A percentile compares a stretch with the other conserved stretches of the same genome.
Evolutionary conservation across 2,329 filamentous ascomycete genomes (phyloP).

Genomic region (Clarireedia monteithiana): DNA sequence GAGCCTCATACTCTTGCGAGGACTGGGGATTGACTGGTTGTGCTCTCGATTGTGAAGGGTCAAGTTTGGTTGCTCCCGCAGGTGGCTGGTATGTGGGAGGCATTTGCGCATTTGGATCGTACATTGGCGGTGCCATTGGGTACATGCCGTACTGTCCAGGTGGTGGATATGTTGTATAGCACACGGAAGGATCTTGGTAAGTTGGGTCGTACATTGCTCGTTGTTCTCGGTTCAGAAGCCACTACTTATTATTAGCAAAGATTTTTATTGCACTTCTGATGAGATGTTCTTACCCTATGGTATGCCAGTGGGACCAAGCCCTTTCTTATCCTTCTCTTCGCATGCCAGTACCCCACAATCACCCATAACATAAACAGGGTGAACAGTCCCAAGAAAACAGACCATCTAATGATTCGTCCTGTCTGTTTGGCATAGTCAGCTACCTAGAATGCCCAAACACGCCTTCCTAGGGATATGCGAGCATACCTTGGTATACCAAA

Average conservation of each 20-base stretch:
- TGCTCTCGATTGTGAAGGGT: slow-evolving; percentile 39
- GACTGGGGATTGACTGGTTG: slow-evolving; percentile 24
- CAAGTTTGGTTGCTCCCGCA: slow-evolving; percentile 43
- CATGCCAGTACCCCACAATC: slow-evolving; percentile 62
- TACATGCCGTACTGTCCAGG: slow-evolving; percentile 39
- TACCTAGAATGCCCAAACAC: not conserved
- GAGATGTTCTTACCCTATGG: slow-evolving; percentile 49
- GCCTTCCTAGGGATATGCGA: not conserved
- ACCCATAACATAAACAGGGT: slow-evolving; percentile 53
- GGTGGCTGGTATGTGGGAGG: slow-evolving; percentile 49
- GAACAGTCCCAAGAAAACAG: slow-evolving; percentile 56
- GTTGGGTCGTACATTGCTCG: slow-evolving; percentile 31
- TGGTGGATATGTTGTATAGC: slow-evolving; percentile 34
- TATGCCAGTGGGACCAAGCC: slow-evolving; percentile 60
- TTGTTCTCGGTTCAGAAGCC: slow-evolving; percentile 26
- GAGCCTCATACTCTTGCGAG: slow-evolving; percentile 35
- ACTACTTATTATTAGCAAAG: slow-evolving; percentile 20
- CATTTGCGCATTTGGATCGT: slow-evolving; percentile 44
- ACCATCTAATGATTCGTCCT: slow-evolving; percentile 54
- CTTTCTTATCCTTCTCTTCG: slow-evolving; percentile 55
- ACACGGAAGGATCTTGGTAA: slow-evolving; percentile 38
- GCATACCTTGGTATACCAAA: slow-evolving; percentile 35
- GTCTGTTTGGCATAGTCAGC: slow-evolving; percentile 26
- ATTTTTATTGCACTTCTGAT: not conserved
- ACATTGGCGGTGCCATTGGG: slow-evolving; percentile 44